Evolutionary conservation across 352 stramenopile genomes (phyloP), one percentile per base, ranked within the genome.

Genomic region (Phytophthora pinifolia): DNA sequence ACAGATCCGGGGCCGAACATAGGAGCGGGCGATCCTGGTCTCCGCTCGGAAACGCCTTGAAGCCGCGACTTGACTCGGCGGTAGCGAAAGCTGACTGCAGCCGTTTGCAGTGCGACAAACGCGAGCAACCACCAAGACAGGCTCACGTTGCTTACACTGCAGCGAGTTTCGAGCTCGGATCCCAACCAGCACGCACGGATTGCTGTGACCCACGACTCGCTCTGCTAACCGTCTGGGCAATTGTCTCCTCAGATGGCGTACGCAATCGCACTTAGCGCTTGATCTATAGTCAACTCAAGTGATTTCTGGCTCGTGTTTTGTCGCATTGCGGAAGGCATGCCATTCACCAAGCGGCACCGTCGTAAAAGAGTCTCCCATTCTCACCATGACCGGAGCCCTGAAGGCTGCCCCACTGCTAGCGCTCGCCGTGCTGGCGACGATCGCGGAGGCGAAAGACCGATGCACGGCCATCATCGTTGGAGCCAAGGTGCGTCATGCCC

Each of bases 401-500:
- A 37, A 34, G 6, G n/a, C 34, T 5, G 20, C 37, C 3, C 17
- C 50, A 9, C 18, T 63, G 31, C 37, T 72, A 17, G 56, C 48
- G 36, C 31, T 83, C 20, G 65, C 56, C 15, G 49, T 45, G 44
- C 39, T 61, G 15, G 42, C 39, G 25, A 33, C 51, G 20, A 12
- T 42, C 9, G 49, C 43, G 14, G 43, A 64, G 36, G 68, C 64
- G 6, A 71, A 84, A 36, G 83, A 92, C 44, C 76, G 78, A 31
- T 92, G 83, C 71, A 92, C 83, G 0, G 76, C 83, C 37, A 90
- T 92, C 65, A 62, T 92, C 53, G 79, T 92, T 13, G 83, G 83
- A 27, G 74, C 78, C 35, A 87, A 91, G 68, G 76, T 89, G 25
- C 39, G 54, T 54, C 12, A 9, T 17, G 17, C 18, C 6, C 15